These are phyloP conservation scores for Thelephora aurantiotincta DNA, from an alignment of 768 basidiomycete species.

Conservation along the genomic window DNA sequence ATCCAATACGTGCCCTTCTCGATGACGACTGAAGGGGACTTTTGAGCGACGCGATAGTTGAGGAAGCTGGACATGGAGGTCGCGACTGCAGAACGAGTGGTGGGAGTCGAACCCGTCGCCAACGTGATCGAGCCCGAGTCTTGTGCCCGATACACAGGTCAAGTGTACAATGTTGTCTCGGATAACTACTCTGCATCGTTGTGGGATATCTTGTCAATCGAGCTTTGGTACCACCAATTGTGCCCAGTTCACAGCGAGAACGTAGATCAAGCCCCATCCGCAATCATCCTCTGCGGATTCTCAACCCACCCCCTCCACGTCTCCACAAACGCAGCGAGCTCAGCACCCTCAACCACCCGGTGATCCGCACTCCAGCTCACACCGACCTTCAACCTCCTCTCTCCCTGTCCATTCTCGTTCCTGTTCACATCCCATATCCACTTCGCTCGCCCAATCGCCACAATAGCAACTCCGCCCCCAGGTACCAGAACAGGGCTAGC, in stretches of 20 bases:
- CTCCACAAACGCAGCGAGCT: conserved; percentile 81
- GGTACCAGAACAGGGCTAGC: conserved; percentile 69
- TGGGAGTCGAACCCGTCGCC: too few species aligned
- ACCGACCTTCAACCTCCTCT: conserved; percentile 41
- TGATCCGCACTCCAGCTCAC: conserved; percentile 84
- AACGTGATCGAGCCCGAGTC: too few species aligned
- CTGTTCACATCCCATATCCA: conserved; percentile 63
- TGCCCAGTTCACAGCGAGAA: too few species aligned
- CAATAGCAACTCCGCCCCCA: conserved; percentile 77
- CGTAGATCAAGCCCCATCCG: conserved; percentile 22
- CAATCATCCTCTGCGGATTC: conserved; percentile 55
- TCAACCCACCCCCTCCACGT: conserved; percentile 75
- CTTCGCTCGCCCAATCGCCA: conserved; percentile 63
- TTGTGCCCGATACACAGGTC: too few species aligned
- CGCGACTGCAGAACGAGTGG: too few species aligned
- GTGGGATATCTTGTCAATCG: too few species aligned
- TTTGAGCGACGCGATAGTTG: conserved; percentile 10
- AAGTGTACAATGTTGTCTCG: too few species aligned
- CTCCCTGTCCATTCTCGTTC: conserved; percentile 28
- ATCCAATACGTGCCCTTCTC: conserved; percentile 58
- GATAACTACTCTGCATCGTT: too few species aligned
- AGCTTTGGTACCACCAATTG: too few species aligned
- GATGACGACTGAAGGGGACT: conserved; percentile 49
- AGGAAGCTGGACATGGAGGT: not conserved
- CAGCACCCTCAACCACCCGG: conserved; percentile 78